Evolutionary conservation across 2,329 filamentous ascomycete genomes (phyloP), one percentile per base, ranked within the genome.

Genomic region (Sodiomyces alkalinus): DNA sequence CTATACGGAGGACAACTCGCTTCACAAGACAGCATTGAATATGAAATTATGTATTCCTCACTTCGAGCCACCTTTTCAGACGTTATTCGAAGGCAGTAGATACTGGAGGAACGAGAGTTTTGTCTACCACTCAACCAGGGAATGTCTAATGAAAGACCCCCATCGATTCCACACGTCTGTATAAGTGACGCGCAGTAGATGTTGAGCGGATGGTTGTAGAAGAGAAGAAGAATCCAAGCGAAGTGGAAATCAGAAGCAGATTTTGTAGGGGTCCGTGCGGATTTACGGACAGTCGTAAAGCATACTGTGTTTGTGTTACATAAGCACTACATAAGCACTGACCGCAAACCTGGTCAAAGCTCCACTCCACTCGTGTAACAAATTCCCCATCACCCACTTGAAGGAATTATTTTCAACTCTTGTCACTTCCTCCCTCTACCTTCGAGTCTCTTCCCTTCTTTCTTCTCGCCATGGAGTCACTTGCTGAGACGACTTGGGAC

Each of bases 1-100:
- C n/a, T n/a, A n/a, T n/a, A n/a, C n/a, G n/a, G n/a, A n/a, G n/a
- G n/a, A n/a, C n/a, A n/a, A n/a, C n/a, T n/a, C n/a, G n/a, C n/a
- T n/a, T n/a, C n/a, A n/a, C n/a, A n/a, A n/a, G n/a, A n/a, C n/a
- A n/a, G n/a, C n/a, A n/a, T n/a, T n/a, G n/a, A n/a, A n/a, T n/a
- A n/a, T n/a, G n/a, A n/a, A n/a, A n/a, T n/a, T 5, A 25, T 25
- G 23, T 25, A 25, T 25, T 73, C 74, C 68, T 74, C 73, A 73
- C 74, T 76, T 80, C 78, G 78, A 83, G 77, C 78, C 64, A 74
- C 77, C 74, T 74, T 72, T 69, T 81, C 78, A 82, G 62, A 62
- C 51, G 55, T 56, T 55, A 74, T 69, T 83, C 77, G 67, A 80
- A 74, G 74, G 77, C 74, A 80, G 78, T 75, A 83, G 78, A 83